Evolutionary conservation across 768 basidiomycete genomes (phyloP).

Genomic region (Wakefieldia striispora): DNA sequence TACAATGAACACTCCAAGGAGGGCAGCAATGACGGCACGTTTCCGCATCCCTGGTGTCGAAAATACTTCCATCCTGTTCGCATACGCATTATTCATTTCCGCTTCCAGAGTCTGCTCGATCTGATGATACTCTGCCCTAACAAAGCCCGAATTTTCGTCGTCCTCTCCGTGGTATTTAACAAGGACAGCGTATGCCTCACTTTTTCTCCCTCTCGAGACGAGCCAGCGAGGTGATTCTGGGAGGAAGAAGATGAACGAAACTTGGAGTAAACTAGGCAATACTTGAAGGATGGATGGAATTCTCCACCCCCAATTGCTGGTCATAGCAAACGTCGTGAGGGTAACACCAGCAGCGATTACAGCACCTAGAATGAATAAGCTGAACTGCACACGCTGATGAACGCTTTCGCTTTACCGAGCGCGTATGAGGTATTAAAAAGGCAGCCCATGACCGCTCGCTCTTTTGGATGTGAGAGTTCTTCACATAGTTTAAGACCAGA

Average conservation of each 20-base stretch:
- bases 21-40: conserved; percentile 4
- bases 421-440: conserved; percentile 8
- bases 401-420: conserved; percentile 6
- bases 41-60: conserved; percentile 12
- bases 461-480: conserved; percentile 24
- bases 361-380: conserved; percentile 8
- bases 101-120: conserved; percentile 52
- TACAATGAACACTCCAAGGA: conserved; percentile 4
- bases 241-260: conserved; percentile 53
- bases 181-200: conserved; percentile 47
- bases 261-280: conserved; percentile 51
- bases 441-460: conserved; percentile 12
- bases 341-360: conserved; percentile 48
- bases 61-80: neutral
- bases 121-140: conserved; percentile 55
- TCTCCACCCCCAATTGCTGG: conserved; percentile 18
- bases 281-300: conserved; percentile 40
- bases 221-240: conserved; percentile 67
- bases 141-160: conserved; percentile 49
- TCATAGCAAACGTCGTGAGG: conserved; percentile 62
- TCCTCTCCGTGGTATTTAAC: conserved; percentile 62
- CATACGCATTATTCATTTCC: conserved; percentile 1
- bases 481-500: neutral
- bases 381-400: accelerated
- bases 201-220: conserved; percentile 50